Evolutionary conservation across 257 asterid genomes (phyloP), one percentile per base, ranked within the genome.

Genomic region (Nicotiana knightiana): DNA sequence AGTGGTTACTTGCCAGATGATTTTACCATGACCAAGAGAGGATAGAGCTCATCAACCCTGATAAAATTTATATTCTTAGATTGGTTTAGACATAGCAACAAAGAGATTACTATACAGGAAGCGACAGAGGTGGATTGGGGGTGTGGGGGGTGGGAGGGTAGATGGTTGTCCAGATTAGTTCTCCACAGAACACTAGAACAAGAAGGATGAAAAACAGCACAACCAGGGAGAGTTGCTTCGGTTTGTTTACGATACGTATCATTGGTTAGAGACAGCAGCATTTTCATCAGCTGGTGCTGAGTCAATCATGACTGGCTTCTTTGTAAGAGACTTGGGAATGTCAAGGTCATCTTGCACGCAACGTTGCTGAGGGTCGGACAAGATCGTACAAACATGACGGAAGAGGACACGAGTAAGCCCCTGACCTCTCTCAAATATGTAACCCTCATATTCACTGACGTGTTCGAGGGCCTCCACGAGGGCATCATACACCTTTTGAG

Each of bases 331-430:
- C 90, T 89, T 96, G 73, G 99, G 99, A 16, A 90, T 11, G 85
- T 88, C 96, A 18, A 91, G 55, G 35, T 93, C 98, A 61, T 94
- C 98, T 86, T 96, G 99, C 76, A 85, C 65, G 66, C 97, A 91
- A 0, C 98, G 96, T 86, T 94, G 99, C 86, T 93, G 97, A 28
- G 99, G 97, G 85, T 96, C 98, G 85, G 88, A 89, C 64, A 96
- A 82, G 37, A 96, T 91, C 81, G 88, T 86, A 21, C 95, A 89
- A 90, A 90, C 92, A 86, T 89, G 84, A 11, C 97, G 97, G 78
- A 93, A 91, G 55, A 96, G 89, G 63, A 93, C 81, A 21, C 98
- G 97, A 0, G 92, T 90, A 70, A 93, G 84, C 57, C 99, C 99
- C 84, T 92, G 98, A 35, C 98, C 97, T 10, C 92, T 96, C 93